Evolutionary conservation across 2,329 filamentous ascomycete genomes (phyloP).

Genomic region (Keithomyces neogunnii): DNA sequence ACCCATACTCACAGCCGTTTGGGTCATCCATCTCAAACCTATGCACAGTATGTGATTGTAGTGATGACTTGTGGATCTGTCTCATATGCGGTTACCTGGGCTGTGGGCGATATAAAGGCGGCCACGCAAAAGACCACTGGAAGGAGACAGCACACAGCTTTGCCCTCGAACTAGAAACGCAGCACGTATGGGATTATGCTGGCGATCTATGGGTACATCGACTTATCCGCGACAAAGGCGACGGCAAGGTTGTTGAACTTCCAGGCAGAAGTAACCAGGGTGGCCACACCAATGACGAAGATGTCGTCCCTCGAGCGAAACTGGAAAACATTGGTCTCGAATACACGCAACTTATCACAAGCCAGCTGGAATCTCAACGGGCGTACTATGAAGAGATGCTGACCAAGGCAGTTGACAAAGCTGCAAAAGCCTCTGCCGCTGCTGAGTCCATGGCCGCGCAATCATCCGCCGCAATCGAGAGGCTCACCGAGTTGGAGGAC

Average conservation of each 20-base stretch:
- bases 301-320: conserved; percentile 63
- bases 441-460: conserved; percentile 53
- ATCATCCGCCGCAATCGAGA: conserved; percentile 38
- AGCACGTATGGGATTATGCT: conserved; percentile 97
- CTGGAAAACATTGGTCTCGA: conserved; percentile 77
- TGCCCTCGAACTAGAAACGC: conserved; percentile 83
- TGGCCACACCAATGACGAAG: conserved; percentile 39
- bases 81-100: conserved; percentile 88
- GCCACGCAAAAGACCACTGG: conserved; percentile 90
- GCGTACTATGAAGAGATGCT: conserved; percentile 92
- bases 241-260: conserved; percentile 88
- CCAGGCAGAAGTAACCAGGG: conserved; percentile 43
- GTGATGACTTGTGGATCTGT: conserved; percentile 87
- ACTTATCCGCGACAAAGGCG: conserved; percentile 86
- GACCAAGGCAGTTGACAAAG: conserved; percentile 83
- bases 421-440: conserved; percentile 59
- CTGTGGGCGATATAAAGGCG: conserved; percentile 88
- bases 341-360: conserved; percentile 88
- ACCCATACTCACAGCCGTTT: conserved; percentile 46
- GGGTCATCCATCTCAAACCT: conserved; percentile 56
- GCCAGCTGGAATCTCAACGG: conserved; percentile 85
- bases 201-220: conserved; percentile 94
- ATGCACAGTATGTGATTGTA: conserved; percentile 72
- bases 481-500: conserved; percentile 43
- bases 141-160: conserved; percentile 85